Evolutionary conservation across 2,329 filamentous ascomycete genomes (phyloP).

Genomic region (Penicillium sp.): DNA sequence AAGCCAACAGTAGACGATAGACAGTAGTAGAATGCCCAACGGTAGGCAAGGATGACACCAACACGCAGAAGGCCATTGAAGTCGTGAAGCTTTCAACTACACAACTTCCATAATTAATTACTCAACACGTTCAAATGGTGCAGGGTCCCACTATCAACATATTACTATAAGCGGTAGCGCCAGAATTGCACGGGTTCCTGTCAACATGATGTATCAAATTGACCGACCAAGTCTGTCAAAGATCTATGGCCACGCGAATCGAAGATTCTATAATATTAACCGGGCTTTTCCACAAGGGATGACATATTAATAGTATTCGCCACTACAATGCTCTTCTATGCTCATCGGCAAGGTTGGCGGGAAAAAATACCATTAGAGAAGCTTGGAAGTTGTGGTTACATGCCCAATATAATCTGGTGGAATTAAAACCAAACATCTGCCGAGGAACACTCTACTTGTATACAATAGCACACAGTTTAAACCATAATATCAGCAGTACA

Average conservation of each 20-base stretch:
- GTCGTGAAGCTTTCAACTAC: background rate
- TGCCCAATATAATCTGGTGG: slow-evolving; percentile 3
- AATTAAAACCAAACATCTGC: background rate
- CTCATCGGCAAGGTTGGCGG: background rate
- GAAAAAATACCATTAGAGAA: background rate
- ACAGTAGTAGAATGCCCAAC: slow-evolving; percentile 1
- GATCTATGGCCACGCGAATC: no score
- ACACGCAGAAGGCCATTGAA: background rate
- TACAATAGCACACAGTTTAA: no score
- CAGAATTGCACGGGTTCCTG: no score
- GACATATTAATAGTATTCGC: no score
- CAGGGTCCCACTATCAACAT: no score
- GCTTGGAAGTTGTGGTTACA: background rate
- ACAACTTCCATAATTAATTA: background rate
- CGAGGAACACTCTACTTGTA: background rate
- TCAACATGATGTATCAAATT: no score
- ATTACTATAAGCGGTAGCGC: no score
- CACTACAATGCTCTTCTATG: no score
- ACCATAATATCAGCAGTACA: background rate
- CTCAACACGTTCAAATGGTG: no score
- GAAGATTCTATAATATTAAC: no score
- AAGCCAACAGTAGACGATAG: background rate
- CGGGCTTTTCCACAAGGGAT: no score
- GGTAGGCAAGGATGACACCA: slow-evolving; percentile 2
- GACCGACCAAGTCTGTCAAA: no score